Percentiles rank a stretch among this genome's conserved stretches.
Evolutionary conservation across 768 basidiomycete species (phyloP).

Genomic region (Naganishia antarctica): DNA sequence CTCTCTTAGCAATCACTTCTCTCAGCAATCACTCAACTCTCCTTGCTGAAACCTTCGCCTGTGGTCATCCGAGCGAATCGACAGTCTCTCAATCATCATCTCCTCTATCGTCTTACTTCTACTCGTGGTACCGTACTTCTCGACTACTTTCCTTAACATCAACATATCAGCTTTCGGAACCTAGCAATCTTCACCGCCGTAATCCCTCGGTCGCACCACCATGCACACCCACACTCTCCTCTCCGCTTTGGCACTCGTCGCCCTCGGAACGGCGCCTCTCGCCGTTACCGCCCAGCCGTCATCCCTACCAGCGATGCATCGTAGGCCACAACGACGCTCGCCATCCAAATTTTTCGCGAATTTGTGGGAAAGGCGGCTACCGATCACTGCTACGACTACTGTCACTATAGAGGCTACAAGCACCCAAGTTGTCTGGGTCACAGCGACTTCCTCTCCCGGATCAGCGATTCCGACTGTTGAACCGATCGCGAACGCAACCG

Average conservation of each 20-base stretch:
- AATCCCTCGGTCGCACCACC: neutral
- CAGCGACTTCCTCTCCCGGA: conserved; percentile 14
- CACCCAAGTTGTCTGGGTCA: conserved; percentile 41
- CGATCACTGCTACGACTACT: conserved; percentile 47
- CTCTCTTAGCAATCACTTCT: neutral
- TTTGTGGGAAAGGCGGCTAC: conserved; percentile 28
- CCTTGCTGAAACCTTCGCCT: neutral
- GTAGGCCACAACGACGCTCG: conserved; percentile 21
- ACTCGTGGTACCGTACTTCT: neutral
- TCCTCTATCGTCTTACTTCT: neutral
- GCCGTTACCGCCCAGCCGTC: neutral
- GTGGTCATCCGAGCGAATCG: conserved; percentile 12
- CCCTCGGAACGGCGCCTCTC: neutral
- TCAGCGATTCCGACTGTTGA: neutral
- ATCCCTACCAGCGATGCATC: neutral
- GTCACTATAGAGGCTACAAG: conserved; percentile 40
- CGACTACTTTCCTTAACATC: conserved; percentile 2
- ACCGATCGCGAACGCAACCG: neutral
- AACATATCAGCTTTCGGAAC: conserved; percentile 3
- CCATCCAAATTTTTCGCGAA: conserved; percentile 19
- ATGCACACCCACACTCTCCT: neutral
- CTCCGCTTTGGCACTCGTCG: neutral
- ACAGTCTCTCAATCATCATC: neutral
- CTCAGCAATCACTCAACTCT: neutral
- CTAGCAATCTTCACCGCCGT: neutral